Percentiles rank a stretch among this genome's conserved stretches.
phyloP scores from a whole-genome alignment of 1,139 yeast genomes.

The Candida tropicalis region DNA sequence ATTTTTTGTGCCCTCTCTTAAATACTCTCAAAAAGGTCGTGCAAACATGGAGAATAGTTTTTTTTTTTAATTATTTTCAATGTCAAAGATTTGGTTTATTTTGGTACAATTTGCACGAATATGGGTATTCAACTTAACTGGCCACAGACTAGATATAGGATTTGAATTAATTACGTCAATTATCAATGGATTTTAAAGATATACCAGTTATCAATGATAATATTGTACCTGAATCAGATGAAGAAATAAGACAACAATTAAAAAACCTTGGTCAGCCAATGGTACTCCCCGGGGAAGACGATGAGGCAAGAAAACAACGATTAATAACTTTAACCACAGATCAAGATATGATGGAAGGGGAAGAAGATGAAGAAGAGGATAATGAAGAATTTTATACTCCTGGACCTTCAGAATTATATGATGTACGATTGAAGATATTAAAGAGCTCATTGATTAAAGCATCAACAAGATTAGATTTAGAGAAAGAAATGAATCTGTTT shows the following conservation, averaged over 20 bases:
- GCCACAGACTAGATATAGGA: too few relatives aligned
- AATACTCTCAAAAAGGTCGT: too few relatives aligned
- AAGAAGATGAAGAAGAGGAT: constrained; percentile 32
- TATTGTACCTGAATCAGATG: constrained; percentile 65
- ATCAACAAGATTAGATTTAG: constrained; percentile 37
- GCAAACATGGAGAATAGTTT: background rate
- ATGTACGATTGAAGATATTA: constrained; percentile 56
- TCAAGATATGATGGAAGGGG: constrained; percentile 21
- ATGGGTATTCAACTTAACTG: too few relatives aligned
- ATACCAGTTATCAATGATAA: constrained; percentile 30
- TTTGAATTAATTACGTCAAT: too few relatives aligned
- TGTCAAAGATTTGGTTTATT: background rate
- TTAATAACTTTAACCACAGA: constrained; percentile 28
- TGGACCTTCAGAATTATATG: constrained; percentile 60
- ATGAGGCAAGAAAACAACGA: constrained; percentile 61
- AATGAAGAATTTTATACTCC: constrained; percentile 83
- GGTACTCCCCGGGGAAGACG: constrained; percentile 62
- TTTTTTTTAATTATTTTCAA: background rate
- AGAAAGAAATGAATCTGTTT: constrained; percentile 15
- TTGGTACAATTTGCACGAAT: too few relatives aligned
- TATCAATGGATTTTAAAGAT: constrained; percentile 25
- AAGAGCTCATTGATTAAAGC: constrained; percentile 52
- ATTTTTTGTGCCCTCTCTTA: too few relatives aligned
- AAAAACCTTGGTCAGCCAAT: constrained; percentile 59
- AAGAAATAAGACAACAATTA: constrained; percentile 54